Base-by-base conservation (phyloP, 306 rosid genomes). In the Citrullus amarus region DNA sequence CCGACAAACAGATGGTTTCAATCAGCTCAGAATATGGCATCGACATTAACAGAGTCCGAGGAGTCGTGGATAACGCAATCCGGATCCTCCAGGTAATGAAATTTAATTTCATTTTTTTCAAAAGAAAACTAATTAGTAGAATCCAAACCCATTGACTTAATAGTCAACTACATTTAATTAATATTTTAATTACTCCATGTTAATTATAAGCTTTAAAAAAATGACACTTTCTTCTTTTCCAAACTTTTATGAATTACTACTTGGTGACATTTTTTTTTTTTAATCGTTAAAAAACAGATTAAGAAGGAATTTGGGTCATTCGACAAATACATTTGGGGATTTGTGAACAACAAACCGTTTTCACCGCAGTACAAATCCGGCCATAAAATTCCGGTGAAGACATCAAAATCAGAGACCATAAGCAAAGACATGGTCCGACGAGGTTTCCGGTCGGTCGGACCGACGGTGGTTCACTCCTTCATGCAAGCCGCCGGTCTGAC, bases 381-480 rank as follows among this genome's bases (percentile, higher is more conserved):
- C 39, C 89, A 96, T 84, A 96, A 87, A 83, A 89, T 92, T 16
- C 99, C 98, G 79, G 98, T 89, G 81, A 96, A 92, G 91, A 96
- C 98, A 12, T 96, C 99, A 79, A 96, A 95, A 87, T 95, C 99
- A 51, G 99, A 95, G 75, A 88, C 84, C 87, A 92, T 95, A 68
- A 95, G 99, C 90, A 95, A 91, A 79, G 97, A 95, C 87, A 89
- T 95, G 99, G 87, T 95, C 0, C 83, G 97, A n/a, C 88, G 98
- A 68, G 97, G 98, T 1, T 91, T 92, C 61, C 84, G 98, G 83
- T 86, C 80, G 16, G 99, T 96, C 77, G 99, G 99, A 11, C 99
- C 99, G 22, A 96, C 97, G n/a, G 99, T 92, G 76, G 87, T 96
- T 79, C 91, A 91, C 53, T 96, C 99, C 10, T 92, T 96, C 80